A percentile compares a stretch with the other conserved stretches of the same genome.
Conservation (phyloP, 2,329 filamentous ascomycete species). For the Furcasterigmium furcatum region DNA sequence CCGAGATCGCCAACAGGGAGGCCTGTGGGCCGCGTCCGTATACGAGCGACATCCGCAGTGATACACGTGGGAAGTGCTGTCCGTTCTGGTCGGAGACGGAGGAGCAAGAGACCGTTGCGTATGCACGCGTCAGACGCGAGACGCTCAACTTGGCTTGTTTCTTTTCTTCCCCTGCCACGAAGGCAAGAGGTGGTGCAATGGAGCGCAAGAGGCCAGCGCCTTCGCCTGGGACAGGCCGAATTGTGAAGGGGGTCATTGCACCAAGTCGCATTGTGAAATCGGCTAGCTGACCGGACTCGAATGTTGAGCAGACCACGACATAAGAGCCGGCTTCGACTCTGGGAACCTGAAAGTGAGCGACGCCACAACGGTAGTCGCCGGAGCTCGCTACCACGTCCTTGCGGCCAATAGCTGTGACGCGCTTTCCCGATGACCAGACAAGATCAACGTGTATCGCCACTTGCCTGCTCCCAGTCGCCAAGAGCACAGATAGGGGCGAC, state of each 20-base stretch:
- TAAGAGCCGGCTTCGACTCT: conserved; percentile 70
- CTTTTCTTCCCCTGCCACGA: conserved; percentile 37
- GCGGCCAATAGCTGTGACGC: conserved; percentile 65
- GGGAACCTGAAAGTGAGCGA: conserved; percentile 63
- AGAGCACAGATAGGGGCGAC: conserved; percentile 67
- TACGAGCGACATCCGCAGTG: conserved; percentile 69
- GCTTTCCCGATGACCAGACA: conserved; percentile 71
- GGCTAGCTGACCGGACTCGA: conserved; percentile 74
- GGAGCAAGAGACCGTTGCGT: conserved; percentile 40
- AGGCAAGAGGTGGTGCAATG: conserved; percentile 52
- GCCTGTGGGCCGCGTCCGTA: conserved; percentile 69
- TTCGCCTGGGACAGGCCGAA: conserved; percentile 66
- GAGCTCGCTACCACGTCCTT: conserved; percentile 80
- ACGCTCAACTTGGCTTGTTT: conserved; percentile 35
- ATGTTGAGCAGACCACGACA: conserved; percentile 87
- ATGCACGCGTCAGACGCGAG: conserved; percentile 56
- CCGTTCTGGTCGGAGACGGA: conserved; percentile 2
- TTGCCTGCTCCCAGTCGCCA: conserved; percentile 65
- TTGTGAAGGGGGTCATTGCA: conserved; percentile 50
- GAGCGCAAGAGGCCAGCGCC: conserved; percentile 71
- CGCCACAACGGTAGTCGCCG: conserved; percentile 83
- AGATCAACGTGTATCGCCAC: conserved; percentile 82
- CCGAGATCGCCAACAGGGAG: conserved; percentile 59
- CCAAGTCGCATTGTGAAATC: conserved; percentile 74
- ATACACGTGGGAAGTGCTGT: conserved; percentile 27